Evolutionary conservation across 2,329 filamentous ascomycete species (phyloP), one percentile per base, ranked within the genome.

Genomic region (Beauveria australis): DNA sequence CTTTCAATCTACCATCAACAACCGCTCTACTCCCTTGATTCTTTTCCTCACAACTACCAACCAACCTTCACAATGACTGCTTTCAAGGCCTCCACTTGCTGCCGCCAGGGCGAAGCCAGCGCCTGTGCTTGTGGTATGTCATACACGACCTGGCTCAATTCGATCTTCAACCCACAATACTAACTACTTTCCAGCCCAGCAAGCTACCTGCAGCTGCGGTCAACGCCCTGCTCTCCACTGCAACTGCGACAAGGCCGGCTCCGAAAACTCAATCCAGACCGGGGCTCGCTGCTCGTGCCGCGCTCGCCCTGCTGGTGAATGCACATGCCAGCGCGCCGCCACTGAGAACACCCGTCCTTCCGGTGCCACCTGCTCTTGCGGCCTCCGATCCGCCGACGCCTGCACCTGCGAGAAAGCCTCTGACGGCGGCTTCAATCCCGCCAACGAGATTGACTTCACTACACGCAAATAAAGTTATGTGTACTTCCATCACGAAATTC

Each of bases 161-260:
- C 53, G 24, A 5, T 8, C 46, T 10, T 28, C n/a, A 16, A 43
- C 16, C 3, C 33, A 24, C 18, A 33, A 18, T 30, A 10, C 62
- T 62, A 54, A 56, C 40, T 28, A 5, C 60, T 58, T 24, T 22
- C 49, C 66, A 84, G 85, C 84, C 67, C 74, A 84, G 68, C 80
- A 87, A 74, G 85, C 85, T 9, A 87, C 80, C 63, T 96, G 92
- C 84, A 95, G 91, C 18, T 97, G 93, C 74, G 93, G 93, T 71
- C 86, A 96, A 79, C 83, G 94, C 72, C 84, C 86, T 4, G 93
- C 93, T 54, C 85, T 96, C 53, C 81, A 92, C 73, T 97, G 93
- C 84, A 89, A 80, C 64, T 97, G 93, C 78, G 85, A 85, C 69
- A 92, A 91, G 75, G 83, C 92, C 4, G 65, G 81, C 4, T 75